A percentile compares a stretch with the other conserved stretches of the same genome.
phyloP scores from a whole-genome alignment of 2,329 filamentous ascomycete genomes.

The Fusarium heterosporum region DNA sequence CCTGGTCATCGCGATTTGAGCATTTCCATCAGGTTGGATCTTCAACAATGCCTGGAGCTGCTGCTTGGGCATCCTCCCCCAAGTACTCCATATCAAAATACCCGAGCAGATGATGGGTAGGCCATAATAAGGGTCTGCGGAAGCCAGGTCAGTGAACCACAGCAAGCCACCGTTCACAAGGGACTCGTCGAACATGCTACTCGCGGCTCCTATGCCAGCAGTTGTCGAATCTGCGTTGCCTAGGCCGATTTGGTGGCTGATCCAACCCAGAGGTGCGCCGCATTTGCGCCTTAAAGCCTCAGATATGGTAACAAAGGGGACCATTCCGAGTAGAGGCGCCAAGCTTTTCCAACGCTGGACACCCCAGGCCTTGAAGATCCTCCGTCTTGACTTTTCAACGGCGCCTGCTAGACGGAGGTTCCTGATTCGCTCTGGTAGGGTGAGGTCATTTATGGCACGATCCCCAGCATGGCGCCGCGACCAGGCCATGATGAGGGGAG shows the following conservation, averaged over 20 bases:
- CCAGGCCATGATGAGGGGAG: constrained; percentile 52
- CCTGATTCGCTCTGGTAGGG: constrained; percentile 36
- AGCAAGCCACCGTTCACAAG: constrained; percentile 64
- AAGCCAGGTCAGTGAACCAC: constrained; percentile 68
- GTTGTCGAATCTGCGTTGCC: constrained; percentile 36
- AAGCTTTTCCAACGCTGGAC: constrained; percentile 62
- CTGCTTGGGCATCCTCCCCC: constrained; percentile 47
- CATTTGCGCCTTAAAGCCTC: constrained; percentile 63
- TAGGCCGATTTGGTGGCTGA: constrained; percentile 50
- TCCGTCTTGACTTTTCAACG: constrained; percentile 47
- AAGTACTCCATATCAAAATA: constrained; percentile 47
- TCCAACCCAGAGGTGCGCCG: constrained; percentile 49
- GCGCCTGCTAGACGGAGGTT: constrained; percentile 43
- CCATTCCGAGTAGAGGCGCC: constrained; percentile 55
- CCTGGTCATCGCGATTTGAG: constrained; percentile 34
- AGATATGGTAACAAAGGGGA: constrained; percentile 63
- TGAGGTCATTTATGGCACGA: constrained; percentile 5
- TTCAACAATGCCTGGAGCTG: constrained; percentile 47
- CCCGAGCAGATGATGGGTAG: constrained; percentile 57
- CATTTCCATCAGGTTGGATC: constrained; percentile 28
- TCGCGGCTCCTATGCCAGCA: constrained; percentile 43
- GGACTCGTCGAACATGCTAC: constrained; percentile 51
- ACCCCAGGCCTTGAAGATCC: constrained; percentile 55
- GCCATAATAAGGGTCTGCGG: constrained; percentile 62
- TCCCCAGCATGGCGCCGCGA: constrained; percentile 41